Conservation (phyloP, 805 yeast species). For the Candida dendrica region DNA sequence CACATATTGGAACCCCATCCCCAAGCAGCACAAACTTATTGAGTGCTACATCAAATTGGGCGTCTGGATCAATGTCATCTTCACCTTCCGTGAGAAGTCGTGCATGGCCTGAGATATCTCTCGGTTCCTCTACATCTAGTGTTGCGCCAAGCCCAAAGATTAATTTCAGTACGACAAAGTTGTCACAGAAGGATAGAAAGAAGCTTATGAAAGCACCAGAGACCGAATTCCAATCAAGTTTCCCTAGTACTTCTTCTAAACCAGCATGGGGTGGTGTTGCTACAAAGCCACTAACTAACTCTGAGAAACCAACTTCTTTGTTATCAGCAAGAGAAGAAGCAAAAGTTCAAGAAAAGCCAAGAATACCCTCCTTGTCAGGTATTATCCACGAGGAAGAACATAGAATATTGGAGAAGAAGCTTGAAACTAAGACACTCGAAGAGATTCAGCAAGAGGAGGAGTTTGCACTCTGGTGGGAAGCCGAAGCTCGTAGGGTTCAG, state of each 20-base stretch:
- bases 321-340: constrained; percentile 15
- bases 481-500: constrained; percentile 65
- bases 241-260: background rate
- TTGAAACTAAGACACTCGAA: constrained; percentile 39
- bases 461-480: constrained; percentile 85
- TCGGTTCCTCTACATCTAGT: background rate
- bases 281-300: background rate
- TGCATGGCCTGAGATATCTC: constrained; percentile 3
- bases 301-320: constrained; percentile 11
- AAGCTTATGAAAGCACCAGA: constrained; percentile 27
- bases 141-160: constrained; percentile 8
- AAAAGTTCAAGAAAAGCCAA: background rate
- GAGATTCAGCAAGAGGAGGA: constrained; percentile 79
- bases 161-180: constrained; percentile 7
- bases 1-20: constrained; percentile 1
- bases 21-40: background rate
- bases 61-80: background rate
- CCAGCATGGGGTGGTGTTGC: background rate
- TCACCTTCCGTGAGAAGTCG: background rate
- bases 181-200: constrained; percentile 56
- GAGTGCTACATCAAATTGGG: constrained; percentile 3
- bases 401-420: constrained; percentile 26
- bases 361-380: constrained; percentile 31
- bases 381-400: constrained; percentile 41
- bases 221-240: background rate